phyloP scores from a whole-genome alignment of 305 asterid genomes.

The Fraxinus platypoda region DNA sequence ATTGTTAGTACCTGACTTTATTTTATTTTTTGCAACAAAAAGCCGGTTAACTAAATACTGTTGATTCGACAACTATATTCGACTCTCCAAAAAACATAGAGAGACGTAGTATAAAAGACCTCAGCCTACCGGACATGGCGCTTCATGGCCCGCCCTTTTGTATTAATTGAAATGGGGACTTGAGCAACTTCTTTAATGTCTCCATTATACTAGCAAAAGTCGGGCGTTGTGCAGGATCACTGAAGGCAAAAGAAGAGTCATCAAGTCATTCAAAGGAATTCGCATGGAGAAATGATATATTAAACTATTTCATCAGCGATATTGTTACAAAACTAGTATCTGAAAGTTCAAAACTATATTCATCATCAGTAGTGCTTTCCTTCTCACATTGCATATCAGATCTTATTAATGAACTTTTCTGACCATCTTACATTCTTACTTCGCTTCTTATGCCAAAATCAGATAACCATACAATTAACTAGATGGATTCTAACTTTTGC shows the following conservation, averaged over 20 bases:
- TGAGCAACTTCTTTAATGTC: slow-evolving; percentile 72
- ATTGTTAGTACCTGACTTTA: not conserved
- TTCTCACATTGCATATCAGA: not conserved
- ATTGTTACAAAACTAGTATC: not conserved
- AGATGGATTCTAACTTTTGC: not conserved
- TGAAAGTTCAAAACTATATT: not conserved
- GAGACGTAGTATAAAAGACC: not conserved
- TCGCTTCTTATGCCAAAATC: not conserved
- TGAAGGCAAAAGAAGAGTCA: slow-evolving; percentile 24
- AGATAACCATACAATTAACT: not conserved
- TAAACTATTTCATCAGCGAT: not conserved
- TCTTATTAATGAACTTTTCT: not conserved
- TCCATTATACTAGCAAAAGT: slow-evolving; percentile 62
- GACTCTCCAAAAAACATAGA: not conserved
- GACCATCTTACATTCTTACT: not conserved
- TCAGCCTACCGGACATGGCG: not conserved
- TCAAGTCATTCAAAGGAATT: not conserved
- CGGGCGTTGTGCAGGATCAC: slow-evolving; percentile 79
- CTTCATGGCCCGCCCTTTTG: slow-evolving; percentile 58
- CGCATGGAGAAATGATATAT: not conserved
- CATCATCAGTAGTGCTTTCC: not conserved
- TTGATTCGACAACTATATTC: not conserved
- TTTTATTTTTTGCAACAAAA: not conserved
- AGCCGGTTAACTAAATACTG: not conserved
- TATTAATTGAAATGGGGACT: slow-evolving; percentile 73